A percentile compares a stretch with the other conserved stretches of the same genome.
Evolutionary conservation across 768 basidiomycete species (phyloP).

Genomic region (Leccinum obscurum): DNA sequence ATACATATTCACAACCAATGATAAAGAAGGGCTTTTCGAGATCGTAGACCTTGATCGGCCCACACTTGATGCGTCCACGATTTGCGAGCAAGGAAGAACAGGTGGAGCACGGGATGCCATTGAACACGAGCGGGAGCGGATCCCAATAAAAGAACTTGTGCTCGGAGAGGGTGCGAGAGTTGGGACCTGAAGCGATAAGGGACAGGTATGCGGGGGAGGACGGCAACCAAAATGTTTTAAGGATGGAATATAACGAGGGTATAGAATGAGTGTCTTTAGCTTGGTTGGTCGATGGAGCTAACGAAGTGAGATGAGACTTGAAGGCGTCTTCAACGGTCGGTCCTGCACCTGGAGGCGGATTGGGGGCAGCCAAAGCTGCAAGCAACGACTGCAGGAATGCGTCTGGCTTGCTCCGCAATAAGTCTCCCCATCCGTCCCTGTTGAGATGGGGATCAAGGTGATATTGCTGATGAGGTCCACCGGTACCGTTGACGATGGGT

Average conservation of each 20-base stretch:
- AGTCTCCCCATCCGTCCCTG: conserved; percentile 64
- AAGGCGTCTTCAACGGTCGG: conserved; percentile 76
- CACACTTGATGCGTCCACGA: conserved; percentile 69
- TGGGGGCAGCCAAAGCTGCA: conserved; percentile 58
- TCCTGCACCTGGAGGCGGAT: conserved; percentile 59
- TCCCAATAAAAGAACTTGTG: conserved; percentile 89
- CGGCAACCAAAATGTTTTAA: conserved; percentile 85
- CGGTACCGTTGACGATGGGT: conserved; percentile 32
- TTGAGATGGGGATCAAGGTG: conserved; percentile 53
- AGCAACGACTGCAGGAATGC: conserved; percentile 59
- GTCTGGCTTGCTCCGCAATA: conserved; percentile 56
- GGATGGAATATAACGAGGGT: conserved; percentile 70
- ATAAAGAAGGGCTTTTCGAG: conserved; percentile 79
- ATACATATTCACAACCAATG: conserved; percentile 81
- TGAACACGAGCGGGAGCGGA: conserved; percentile 78
- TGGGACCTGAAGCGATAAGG: conserved; percentile 68
- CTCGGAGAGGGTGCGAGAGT: conserved; percentile 67
- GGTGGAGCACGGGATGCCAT: conserved; percentile 72
- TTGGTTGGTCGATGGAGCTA: conserved; percentile 50
- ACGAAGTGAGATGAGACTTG: conserved; percentile 69
- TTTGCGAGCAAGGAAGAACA: conserved; percentile 63
- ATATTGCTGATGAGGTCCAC: conserved; percentile 29
- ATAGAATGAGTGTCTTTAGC: conserved; percentile 49
- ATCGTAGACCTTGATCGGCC: conserved; percentile 79
- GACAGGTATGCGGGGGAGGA: conserved; percentile 76